Evolutionary conservation across 225 moss, liverwort and hornwort species (phyloP), one percentile per base, ranked within the genome.

Genomic region (Pseudisothecium myosuroides): DNA sequence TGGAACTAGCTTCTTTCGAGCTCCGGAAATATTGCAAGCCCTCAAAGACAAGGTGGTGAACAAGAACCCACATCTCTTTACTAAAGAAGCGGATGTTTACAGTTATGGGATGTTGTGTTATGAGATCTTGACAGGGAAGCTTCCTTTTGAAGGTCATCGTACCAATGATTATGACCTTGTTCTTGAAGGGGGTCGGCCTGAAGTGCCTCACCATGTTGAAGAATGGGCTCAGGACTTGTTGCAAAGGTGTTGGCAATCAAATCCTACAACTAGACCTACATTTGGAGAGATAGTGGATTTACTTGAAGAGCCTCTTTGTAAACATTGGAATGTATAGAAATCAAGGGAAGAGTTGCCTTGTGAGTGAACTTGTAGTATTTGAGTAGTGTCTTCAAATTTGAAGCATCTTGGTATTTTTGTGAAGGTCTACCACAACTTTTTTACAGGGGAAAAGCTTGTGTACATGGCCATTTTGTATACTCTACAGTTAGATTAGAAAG

Each of bases 121-220:
- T 22, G 34, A 78, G 26, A 37, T 78, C 6, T 77, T 77, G 36
- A 77, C 9, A 36, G 5, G 77, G 1, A 54, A 54, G 15, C 77
- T 76, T 76, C 52, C 39, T 22, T 76, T 54, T 54, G 23, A 36
- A 77, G 76, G 9, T 14, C 76, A 77, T 77, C 1, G 0, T 10
- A 9, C 0, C 1, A 55, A 54, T 77, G 15, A 54, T 6, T 77
- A 54, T 37, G 54, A 54, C 15, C 54, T 77, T 77, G 24, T 55
- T 15, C 77, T 77, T 52, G 0, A 5, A 37, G 15, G 54, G 1
- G 1, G 24, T 15, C 9, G 10, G 0, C 55, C 3, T 0, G 6
- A 77, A 15, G 15, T 77, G 9, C 37, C 26, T 0, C 17, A 26
- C 0, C 0, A 78, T 24, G 26, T 56, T 23, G 23, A 26, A 15